Evolutionary conservation across 1,284 basidiomycete genomes (phyloP), one percentile per base, ranked within the genome.

Genomic region (Pascua sp.): DNA sequence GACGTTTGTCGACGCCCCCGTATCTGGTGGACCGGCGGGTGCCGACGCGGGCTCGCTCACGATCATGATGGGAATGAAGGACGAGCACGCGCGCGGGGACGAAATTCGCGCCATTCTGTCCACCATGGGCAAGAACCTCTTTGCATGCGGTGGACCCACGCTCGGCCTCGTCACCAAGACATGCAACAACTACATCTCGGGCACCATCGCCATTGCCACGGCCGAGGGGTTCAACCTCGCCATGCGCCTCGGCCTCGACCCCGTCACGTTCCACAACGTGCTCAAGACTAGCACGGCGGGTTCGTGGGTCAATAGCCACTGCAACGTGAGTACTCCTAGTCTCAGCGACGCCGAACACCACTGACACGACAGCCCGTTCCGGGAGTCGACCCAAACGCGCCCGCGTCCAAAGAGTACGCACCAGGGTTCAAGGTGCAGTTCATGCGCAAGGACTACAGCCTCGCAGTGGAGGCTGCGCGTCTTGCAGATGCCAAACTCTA

Each of bases 111-210:
- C 36, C 7, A 11, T 58, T 17, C 32, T 58, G 7, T 10, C 11
- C 12, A 40, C 42, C 4, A 58, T 58, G 57, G 57, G 57, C 18
- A 44, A 32, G 15, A 58, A 58, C 43, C 8, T 58, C 8, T 49
- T 58, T 24, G 42, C 47, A 15, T 58, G 57, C 13, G 57, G 57
- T 5, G 57, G 57, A 2, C 52, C 57, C 11, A 54, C 57, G 24
- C 39, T 54, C 8, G 57, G 57, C 4, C 39, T 58, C 11, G 57
- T 42, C 11, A 45, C 48, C 38, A 58, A 58, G 40, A 36, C 54
- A 10, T 53, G 51, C 48, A 58, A 58, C 57, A 58, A 58, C 49
- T 58, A 58, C 37, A 53, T 58, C 48, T 54, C 52, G 15, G 57
- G 57, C 5, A 58, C 51, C n/a, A 54, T 58, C 38, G 57, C 57